A percentile compares a stretch with the other conserved stretches of the same genome.
Conservation (phyloP, 164 flowering plant genomes). For the Houttuynia cordata region DNA sequence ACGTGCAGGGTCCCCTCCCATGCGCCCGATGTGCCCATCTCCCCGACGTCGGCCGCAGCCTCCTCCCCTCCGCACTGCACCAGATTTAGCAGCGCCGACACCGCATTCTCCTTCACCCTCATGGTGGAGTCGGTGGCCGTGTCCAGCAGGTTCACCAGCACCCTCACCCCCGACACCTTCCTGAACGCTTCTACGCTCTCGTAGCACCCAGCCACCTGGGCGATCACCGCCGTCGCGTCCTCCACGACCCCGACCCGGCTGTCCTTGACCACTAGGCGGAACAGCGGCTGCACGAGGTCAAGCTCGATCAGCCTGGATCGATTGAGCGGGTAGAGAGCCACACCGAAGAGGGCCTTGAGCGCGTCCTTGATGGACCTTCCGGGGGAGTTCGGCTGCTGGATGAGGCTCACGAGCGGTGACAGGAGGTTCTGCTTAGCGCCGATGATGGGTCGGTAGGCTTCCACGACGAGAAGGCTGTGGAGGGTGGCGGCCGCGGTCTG, state of each 20-base stretch:
- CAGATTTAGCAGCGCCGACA: conserved; percentile 64
- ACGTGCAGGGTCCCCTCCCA: conserved; percentile 46
- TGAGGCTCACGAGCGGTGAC: conserved; percentile 44
- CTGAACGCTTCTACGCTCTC: conserved; percentile 56
- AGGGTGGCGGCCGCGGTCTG: conserved; percentile 69
- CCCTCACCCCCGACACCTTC: conserved; percentile 50
- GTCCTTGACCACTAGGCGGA: conserved; percentile 41
- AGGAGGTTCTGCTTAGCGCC: conserved; percentile 73
- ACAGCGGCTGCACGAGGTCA: conserved; percentile 48
- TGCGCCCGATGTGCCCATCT: conserved; percentile 13
- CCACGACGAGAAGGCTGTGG: conserved; percentile 54
- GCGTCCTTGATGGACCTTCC: conserved; percentile 64
- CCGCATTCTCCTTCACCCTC: conserved; percentile 69
- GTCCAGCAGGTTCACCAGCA: conserved; percentile 67
- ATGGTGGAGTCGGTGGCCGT: conserved; percentile 39
- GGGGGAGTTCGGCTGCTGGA: conserved; percentile 26
- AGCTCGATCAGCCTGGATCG: conserved; percentile 47
- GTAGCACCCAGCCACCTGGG: conserved; percentile 80
- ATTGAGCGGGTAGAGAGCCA: conserved; percentile 53
- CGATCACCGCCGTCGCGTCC: conserved; percentile 86
- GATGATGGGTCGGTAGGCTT: conserved; percentile 52
- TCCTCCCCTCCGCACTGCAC: conserved; percentile 45
- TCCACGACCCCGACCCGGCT: conserved; percentile 59
- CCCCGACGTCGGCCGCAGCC: conserved; percentile 23
- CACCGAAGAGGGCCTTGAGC: conserved; percentile 65